A percentile compares a stretch with the other conserved stretches of the same genome.
Conservation (phyloP, 2,329 filamentous ascomycete species). For the Thyridium curvatum region DNA sequence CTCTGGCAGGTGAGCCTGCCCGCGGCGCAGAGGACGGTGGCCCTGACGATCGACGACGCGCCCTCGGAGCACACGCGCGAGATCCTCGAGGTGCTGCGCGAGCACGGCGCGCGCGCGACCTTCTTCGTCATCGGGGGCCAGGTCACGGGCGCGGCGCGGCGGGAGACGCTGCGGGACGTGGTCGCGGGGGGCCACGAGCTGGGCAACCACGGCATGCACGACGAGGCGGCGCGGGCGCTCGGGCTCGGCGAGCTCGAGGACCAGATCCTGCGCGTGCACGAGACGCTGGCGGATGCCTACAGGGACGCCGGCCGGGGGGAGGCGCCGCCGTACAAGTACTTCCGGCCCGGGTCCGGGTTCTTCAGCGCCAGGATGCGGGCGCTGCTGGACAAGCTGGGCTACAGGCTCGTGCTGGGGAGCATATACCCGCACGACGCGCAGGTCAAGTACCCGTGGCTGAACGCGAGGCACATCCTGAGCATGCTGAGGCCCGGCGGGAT, state of each 20-base stretch:
- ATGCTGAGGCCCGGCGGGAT: conserved; percentile 73
- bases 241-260: conserved; percentile 48
- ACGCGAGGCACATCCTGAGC: conserved; percentile 73
- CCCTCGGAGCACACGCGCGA: conserved; percentile 66
- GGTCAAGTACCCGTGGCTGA: conserved; percentile 61
- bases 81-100: conserved; percentile 62
- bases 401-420: conserved; percentile 70
- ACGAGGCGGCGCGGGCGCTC: conserved; percentile 66
- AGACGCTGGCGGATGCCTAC: conserved; percentile 52
- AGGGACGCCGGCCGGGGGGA: conserved; percentile 26
- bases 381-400: conserved; percentile 54
- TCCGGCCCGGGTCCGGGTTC: conserved; percentile 78
- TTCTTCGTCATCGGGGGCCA: conserved; percentile 87
- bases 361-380: conserved; percentile 67
- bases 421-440: conserved; percentile 93
- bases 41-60: conserved; percentile 82
- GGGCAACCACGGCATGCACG: conserved; percentile 84
- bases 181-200: conserved; percentile 58
- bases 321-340: conserved; percentile 55
- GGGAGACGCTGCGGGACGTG: conserved; percentile 52
- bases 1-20: conserved; percentile 59
- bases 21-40: conserved; percentile 58
- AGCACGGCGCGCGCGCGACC: conserved; percentile 65
- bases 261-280: conserved; percentile 62
- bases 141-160: conserved; percentile 44